These are phyloP conservation scores for Agrocybe praecox DNA, from an alignment of 768 basidiomycete species.

Conservation along the genomic window DNA sequence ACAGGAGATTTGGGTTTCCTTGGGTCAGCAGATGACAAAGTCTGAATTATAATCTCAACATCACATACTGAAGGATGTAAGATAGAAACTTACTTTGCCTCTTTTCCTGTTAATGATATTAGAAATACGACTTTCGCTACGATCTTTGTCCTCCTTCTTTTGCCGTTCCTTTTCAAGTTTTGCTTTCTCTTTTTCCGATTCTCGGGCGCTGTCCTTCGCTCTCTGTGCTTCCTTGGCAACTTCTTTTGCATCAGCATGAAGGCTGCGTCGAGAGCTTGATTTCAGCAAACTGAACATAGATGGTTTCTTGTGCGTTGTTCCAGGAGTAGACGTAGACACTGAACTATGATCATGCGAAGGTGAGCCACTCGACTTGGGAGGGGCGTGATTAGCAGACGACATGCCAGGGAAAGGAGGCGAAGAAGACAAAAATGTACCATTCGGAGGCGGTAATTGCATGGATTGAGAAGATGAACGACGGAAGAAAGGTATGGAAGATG, in stretches of 20 bases:
- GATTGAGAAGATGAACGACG: conserved; percentile 89
- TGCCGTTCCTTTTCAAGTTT: conserved; percentile 52
- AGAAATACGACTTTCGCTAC: conserved; percentile 89
- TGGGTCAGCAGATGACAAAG: conserved; percentile 80
- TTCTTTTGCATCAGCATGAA: conserved; percentile 72
- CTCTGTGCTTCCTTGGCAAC: conserved; percentile 44
- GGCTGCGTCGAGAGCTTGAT: conserved; percentile 80
- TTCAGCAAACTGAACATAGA: conserved; percentile 85
- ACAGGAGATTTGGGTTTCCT: conserved; percentile 72
- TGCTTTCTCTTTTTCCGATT: conserved; percentile 51
- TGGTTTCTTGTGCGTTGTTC: conserved; percentile 73
- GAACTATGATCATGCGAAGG: conserved; percentile 57
- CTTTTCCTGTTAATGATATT: conserved; percentile 86
- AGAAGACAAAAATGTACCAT: conserved; percentile 47
- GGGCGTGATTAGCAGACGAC: conserved; percentile 40
- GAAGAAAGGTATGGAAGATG: conserved; percentile 94
- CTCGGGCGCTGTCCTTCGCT: conserved; percentile 42
- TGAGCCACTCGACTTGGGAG: conserved; percentile 46
- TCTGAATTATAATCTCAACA: conserved; percentile 46
- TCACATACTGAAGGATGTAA: not conserved
- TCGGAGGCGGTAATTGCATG: conserved; percentile 62
- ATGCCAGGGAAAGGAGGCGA: conserved; percentile 36
- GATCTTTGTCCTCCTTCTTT: conserved; percentile 82
- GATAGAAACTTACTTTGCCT: conserved; percentile 70
- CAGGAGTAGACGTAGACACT: conserved; percentile 55